Conservation (phyloP, 495 filamentous ascomycete species). For the Oleoguttula mirabilis region DNA sequence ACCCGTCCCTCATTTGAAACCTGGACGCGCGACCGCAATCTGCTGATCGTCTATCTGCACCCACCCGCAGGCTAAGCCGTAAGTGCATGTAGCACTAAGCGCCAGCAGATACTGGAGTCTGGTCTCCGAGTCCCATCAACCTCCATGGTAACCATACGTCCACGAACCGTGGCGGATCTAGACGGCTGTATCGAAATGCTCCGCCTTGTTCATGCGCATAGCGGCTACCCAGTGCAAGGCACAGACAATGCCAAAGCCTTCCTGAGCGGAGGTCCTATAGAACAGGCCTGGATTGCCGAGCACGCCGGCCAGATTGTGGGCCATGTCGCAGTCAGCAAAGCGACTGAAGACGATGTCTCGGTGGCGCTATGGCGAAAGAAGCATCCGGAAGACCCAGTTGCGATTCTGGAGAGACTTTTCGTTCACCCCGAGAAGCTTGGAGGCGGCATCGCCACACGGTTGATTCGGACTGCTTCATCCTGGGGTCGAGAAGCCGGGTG, state of each 20-base stretch:
- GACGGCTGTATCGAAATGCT: conserved; percentile 3
- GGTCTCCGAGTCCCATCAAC: too few relatives aligned
- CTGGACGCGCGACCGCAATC: too few relatives aligned
- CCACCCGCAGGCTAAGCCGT: too few relatives aligned
- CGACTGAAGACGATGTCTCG: neutral
- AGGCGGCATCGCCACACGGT: neutral
- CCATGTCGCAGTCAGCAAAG: neutral
- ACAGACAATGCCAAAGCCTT: neutral
- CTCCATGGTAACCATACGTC: conserved; percentile 1
- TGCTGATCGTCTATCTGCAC: too few relatives aligned
- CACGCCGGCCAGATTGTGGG: conserved; percentile 1
- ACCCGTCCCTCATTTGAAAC: too few relatives aligned
- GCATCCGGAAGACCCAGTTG: neutral
- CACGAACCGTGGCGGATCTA: neutral
- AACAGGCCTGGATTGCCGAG: conserved; percentile 7
- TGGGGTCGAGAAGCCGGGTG: neutral
- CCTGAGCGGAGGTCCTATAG: neutral
- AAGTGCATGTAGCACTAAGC: too few relatives aligned
- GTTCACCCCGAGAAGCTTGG: conserved; percentile 1
- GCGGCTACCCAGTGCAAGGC: conserved; percentile 9
- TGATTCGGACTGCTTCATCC: neutral
- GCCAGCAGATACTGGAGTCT: too few relatives aligned
- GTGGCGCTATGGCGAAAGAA: neutral
- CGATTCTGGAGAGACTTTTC: conserved; percentile 6
- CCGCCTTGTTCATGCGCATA: neutral